A percentile compares a stretch with the other conserved stretches of the same genome.
Conservation (phyloP, 805 yeast species). For the Grigorovia yakushimaensis region DNA sequence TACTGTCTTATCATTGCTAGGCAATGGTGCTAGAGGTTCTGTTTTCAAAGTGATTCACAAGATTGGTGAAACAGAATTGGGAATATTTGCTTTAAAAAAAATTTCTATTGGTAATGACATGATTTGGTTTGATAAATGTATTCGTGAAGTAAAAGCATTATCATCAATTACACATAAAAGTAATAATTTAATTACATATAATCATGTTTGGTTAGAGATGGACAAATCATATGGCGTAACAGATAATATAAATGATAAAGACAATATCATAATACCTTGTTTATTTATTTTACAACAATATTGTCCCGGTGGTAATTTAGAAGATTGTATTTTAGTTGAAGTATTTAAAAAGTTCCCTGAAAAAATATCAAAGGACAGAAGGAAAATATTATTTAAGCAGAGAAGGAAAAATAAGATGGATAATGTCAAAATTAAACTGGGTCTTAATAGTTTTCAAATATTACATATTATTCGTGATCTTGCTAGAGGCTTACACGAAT, state of each 20-base stretch:
- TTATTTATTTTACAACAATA: constrained; percentile 79
- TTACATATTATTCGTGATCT: constrained; percentile 59
- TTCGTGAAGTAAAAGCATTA: constrained; percentile 69
- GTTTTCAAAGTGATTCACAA: constrained; percentile 78
- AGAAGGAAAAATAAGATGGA: constrained; percentile 8
- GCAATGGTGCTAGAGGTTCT: constrained; percentile 78
- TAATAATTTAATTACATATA: constrained; percentile 66
- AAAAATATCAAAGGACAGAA: constrained; percentile 30
- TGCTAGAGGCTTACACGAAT: constrained; percentile 56
- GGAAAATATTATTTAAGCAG: constrained; percentile 28
- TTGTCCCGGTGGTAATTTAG: constrained; percentile 82
- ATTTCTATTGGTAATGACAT: constrained; percentile 75
- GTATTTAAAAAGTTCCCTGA: constrained; percentile 30
- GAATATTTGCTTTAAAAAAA: constrained; percentile 75
- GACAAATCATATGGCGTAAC: constrained; percentile 36
- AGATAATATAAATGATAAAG: constrained; percentile 7
- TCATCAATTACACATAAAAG: constrained; percentile 38
- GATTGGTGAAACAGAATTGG: constrained; percentile 58
- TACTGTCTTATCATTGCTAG: constrained; percentile 47
- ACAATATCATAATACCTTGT: constrained; percentile 40
- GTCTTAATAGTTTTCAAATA: constrained; percentile 51
- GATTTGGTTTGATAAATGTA: constrained; percentile 55
- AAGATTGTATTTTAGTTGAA: constrained; percentile 42
- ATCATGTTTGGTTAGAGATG: constrained; percentile 86
- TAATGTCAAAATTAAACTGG: constrained; percentile 9